Conservation (phyloP, 2,329 filamentous ascomycete species). For the Drechslerella dactyloides region DNA sequence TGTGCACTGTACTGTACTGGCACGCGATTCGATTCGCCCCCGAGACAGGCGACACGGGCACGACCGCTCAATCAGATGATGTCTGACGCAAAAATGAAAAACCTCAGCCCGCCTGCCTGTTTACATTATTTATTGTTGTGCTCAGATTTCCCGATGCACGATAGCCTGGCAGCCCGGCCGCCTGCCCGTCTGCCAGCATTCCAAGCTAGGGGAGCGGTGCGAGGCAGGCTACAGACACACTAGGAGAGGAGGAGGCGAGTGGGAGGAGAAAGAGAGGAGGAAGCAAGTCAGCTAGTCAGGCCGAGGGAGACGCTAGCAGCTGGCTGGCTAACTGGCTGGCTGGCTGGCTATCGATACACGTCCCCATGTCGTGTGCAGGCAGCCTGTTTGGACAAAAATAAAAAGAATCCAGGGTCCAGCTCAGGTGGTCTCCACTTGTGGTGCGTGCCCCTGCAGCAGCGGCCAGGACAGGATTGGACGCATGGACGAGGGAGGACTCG, state of each 20-base stretch:
- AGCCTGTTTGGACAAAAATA: constrained; percentile 11
- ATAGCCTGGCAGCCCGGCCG: background rate
- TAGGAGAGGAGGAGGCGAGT: no score
- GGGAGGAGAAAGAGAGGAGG: background rate
- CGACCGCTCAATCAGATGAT: no score
- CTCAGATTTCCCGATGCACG: constrained; percentile 10
- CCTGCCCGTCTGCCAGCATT: no score
- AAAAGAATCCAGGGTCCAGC: constrained; percentile 18
- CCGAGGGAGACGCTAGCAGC: no score
- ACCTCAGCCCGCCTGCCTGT: background rate
- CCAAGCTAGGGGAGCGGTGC: no score
- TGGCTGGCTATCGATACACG: constrained; percentile 24
- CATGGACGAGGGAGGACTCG: no score
- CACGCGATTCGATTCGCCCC: no score
- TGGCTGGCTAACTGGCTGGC: background rate
- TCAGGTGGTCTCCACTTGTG: constrained; percentile 3
- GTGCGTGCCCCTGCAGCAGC: constrained; percentile 9
- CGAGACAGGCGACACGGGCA: no score
- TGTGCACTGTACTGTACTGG: no score
- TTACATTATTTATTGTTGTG: constrained; percentile 24
- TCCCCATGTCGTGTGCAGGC: background rate
- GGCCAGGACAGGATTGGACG: background rate
- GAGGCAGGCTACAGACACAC: no score
- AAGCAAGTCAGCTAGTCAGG: no score
- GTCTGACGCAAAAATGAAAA: no score